Base-by-base conservation (phyloP, 768 basidiomycete genomes). In the Terana coerulea region DNA sequence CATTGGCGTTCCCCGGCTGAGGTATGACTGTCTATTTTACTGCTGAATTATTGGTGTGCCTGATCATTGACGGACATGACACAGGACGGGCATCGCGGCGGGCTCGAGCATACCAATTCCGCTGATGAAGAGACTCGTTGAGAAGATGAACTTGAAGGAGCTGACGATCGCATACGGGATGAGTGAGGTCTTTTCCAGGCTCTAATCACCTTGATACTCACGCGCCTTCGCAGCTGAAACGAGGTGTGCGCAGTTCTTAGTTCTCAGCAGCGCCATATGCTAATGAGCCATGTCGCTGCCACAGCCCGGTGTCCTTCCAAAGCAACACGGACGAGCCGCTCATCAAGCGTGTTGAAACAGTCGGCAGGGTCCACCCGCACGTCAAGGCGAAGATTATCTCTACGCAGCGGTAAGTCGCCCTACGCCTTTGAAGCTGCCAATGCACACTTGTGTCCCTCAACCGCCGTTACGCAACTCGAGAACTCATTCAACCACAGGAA, bases 81-180 rank as follows among this genome's bases (percentile, higher is more conserved):
- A 21, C 51, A 89, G 90, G 61, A 91, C 90, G 15, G 90, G 90
- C 0, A 88, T 91, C 51, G 88, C 88, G 26, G 86, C 88, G 9
- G 90, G 90, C 1, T 84, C 88, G 0, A 77, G 88, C 0, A 71
- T 91, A 29, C 90, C 90, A 5, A 91, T 86, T 33, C 81, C 88
- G 43, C 67, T 92, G 39, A 91, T 92, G 90, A 82, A 75, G 55
- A 76, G 73, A 33, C 73, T 92, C 26, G 88, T 88, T 19, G 64
- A 71, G 19, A 80, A 81, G 58, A 58, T 92, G 50, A 86, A 89
- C 58, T 64, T 92, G 33, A 72, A 61, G 5, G 86, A 89, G 36
- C 66, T 92, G 34, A 90, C 90, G 0, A 84, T 80, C 51, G 88
- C 84, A 10, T 92, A 89, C 66, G 90, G 90, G 51, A 92, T 92